A percentile compares a stretch with the other conserved stretches of the same genome.
phyloP scores from a whole-genome alignment of 2,329 filamentous ascomycete genomes.

The Cercospora sp. region DNA sequence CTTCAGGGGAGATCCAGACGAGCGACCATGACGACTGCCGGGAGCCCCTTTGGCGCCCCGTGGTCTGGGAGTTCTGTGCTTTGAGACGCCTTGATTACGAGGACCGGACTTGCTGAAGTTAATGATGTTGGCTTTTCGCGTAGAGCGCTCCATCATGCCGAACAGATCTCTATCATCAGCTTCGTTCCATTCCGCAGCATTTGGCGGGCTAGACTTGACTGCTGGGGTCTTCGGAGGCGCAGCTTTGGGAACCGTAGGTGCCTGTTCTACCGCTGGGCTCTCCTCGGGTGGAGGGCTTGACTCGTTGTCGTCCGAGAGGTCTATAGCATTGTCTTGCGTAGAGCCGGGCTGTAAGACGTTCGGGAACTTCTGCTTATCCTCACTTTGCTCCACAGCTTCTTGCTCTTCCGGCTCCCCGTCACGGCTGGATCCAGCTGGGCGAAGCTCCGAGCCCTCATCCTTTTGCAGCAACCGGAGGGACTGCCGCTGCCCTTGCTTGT shows the following conservation, averaged over 20 bases:
- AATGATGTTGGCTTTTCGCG: conserved; percentile 33
- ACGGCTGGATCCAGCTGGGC: not conserved
- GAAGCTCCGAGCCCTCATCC: not conserved
- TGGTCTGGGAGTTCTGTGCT: conserved; percentile 3
- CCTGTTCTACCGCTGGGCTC: not conserved
- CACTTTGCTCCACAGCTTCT: not conserved
- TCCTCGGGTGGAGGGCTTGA: conserved; percentile 11
- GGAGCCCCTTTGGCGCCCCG: not conserved
- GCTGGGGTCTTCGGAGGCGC: not conserved
- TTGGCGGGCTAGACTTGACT: conserved; percentile 21
- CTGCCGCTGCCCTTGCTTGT: not conserved
- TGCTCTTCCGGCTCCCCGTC: not conserved
- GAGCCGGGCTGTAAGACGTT: not conserved
- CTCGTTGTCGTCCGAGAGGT: conserved; percentile 4
- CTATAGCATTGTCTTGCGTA: conserved; percentile 4
- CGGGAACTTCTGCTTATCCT: not conserved
- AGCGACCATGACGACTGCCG: not conserved
- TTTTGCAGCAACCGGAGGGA: not conserved
- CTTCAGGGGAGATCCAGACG: not conserved
- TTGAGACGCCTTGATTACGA: conserved; percentile 35
- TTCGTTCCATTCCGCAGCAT: conserved; percentile 15
- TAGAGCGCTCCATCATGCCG: conserved; percentile 9
- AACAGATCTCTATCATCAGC: conserved; percentile 4
- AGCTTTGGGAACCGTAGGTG: not conserved
- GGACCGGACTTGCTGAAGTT: conserved; percentile 34